These are phyloP conservation scores for Phytophthora europaea DNA, from an alignment of 352 stramenopile genomes.

Conservation along the genomic window DNA sequence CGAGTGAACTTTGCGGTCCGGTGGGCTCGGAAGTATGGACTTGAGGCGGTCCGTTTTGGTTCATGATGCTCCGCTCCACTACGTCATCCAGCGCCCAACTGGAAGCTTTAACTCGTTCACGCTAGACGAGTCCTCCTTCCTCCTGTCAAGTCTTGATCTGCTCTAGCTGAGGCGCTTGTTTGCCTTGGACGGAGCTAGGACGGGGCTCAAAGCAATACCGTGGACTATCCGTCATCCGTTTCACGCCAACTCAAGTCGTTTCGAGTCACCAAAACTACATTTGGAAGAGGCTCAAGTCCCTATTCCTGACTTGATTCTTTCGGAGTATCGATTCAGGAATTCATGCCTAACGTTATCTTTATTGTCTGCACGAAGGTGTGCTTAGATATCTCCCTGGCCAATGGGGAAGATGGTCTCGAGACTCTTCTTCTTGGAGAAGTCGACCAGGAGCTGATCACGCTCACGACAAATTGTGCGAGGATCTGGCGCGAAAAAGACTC, in stretches of 20 bases:
- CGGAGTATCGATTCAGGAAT: not conserved
- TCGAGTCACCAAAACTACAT: slow-evolving; percentile 6
- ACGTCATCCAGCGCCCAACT: slow-evolving; percentile 13
- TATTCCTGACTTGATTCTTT: slow-evolving; percentile 1
- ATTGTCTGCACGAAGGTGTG: not conserved
- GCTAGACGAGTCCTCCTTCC: not conserved
- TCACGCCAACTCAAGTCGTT: slow-evolving; percentile 10
- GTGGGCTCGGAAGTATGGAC: slow-evolving; percentile 3
- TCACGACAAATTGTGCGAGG: slow-evolving; percentile 63
- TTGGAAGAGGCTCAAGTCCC: not conserved
- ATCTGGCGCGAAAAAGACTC: slow-evolving; percentile 48
- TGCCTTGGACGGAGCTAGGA: not conserved
- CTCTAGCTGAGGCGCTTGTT: not conserved
- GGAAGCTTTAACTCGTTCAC: not conserved
- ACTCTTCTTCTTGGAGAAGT: slow-evolving; percentile 29
- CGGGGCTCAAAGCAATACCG: not conserved
- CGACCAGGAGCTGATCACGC: slow-evolving; percentile 46
- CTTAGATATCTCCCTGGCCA: slow-evolving; percentile 33
- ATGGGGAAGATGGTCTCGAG: slow-evolving; percentile 55
- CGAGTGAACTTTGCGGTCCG: slow-evolving; percentile 18
- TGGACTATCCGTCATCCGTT: slow-evolving; percentile 22
- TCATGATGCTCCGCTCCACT: slow-evolving; percentile 19
- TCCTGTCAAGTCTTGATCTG: not conserved
- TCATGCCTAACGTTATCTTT: not conserved
- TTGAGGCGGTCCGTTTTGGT: slow-evolving; percentile 16